Base-by-base conservation (phyloP, 2,329 filamentous ascomycete genomes). In the Diplodia sapinea region DNA sequence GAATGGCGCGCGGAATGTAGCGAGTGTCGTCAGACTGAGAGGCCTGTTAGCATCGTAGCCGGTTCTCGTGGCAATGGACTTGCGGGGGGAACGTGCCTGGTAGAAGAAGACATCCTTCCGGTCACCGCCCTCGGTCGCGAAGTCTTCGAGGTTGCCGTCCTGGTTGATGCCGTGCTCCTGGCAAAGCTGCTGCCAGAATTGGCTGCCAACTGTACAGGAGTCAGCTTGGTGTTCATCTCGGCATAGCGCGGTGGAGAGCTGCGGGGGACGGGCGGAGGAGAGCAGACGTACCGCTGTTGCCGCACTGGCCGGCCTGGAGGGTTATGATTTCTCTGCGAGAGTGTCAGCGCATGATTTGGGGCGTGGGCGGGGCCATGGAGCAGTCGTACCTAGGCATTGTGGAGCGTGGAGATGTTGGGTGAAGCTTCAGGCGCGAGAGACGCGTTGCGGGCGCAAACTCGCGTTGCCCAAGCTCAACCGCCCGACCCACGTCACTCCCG, bases 61-160 rank as follows among this genome's bases (percentile, higher is more conserved):
- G 17, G 51, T 29, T 51, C 12, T 43, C 64, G 40, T 20, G 11
- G 3, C n/a, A 61, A n/a, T 26, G 23, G 40, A 9, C 7, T 12
- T 33, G 26, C 26, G 23, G 26, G 61, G 64, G 36, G 55, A 54
- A 55, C 72, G 31, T 71, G 84, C 83, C 78, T 90, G 94, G 83
- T 98, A 99, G 86, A 97, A 98, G 83, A 98, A 98, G 70, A 99
- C 95, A 81, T 99, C 95, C 80, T 99, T 99, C 74, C 95, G 90
- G 82, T 99, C 95, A 72, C 94, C 94, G 76, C 95, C 95, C 80
- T 98, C 95, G 61, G 93, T 97, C 76, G 95, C 95, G 83, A 97
- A 97, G 79, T 97, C 94, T 78, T 97, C 94, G 68, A 99, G 87
- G 79, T 98, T 98, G 68, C 95, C 95, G 81, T 98, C 93, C 78